These are phyloP conservation scores for Colletotrichum gloeosporioides DNA, from an alignment of 2,329 filamentous ascomycete genomes.

Conservation along the genomic window DNA sequence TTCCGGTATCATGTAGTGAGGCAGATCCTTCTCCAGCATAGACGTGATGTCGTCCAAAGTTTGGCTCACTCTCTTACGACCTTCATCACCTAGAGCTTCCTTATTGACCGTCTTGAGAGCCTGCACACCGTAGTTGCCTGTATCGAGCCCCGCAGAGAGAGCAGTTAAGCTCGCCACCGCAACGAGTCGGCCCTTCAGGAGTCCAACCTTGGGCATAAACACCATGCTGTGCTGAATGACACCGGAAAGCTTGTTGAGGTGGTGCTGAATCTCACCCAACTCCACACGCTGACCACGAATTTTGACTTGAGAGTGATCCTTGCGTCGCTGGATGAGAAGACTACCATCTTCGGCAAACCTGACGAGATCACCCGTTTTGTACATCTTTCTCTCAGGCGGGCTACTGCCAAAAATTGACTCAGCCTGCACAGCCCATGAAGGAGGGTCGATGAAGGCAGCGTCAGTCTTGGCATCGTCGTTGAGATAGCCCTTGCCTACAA, in stretches of 20 bases:
- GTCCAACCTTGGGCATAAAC: background rate
- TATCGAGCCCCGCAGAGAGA: background rate
- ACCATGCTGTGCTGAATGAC: background rate
- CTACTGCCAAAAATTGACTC: background rate
- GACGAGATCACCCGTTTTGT: conserved; percentile 21
- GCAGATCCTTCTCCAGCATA: conserved; percentile 1
- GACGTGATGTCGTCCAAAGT: background rate
- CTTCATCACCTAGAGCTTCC: background rate
- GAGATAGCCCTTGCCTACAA: conserved; percentile 7
- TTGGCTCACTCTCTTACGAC: background rate
- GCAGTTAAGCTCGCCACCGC: background rate
- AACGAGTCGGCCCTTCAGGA: background rate
- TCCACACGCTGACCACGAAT: conserved; percentile 18
- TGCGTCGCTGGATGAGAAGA: conserved; percentile 19
- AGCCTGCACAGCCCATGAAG: background rate
- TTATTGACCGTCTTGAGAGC: background rate
- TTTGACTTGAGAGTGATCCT: conserved; percentile 26
- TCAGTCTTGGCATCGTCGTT: background rate
- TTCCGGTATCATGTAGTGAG: conserved; percentile 27
- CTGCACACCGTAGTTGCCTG: background rate
- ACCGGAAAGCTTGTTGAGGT: background rate
- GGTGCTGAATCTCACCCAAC: conserved; percentile 9
- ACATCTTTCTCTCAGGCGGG: background rate
- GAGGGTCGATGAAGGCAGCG: background rate
- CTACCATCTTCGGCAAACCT: conserved; percentile 11